Conservation (phyloP, 768 basidiomycete genomes). For the Suillus alpinus region DNA sequence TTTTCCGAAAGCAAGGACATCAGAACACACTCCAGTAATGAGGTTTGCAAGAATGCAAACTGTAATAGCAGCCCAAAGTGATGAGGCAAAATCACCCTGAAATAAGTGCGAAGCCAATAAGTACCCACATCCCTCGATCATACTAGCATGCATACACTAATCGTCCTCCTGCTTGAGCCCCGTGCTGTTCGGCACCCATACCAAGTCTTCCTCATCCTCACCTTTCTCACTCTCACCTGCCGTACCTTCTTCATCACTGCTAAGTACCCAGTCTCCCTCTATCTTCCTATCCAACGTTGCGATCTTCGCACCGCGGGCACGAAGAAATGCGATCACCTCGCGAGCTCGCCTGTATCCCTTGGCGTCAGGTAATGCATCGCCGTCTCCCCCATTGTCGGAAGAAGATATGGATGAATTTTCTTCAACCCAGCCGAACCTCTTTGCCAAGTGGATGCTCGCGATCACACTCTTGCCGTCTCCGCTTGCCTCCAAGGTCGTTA, state of each 20-base stretch:
- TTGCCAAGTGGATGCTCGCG: constrained; percentile 48
- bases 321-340: constrained; percentile 75
- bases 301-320: constrained; percentile 69
- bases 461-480: constrained; percentile 45
- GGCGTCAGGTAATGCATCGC: constrained; percentile 18
- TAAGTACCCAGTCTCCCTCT: constrained; percentile 71
- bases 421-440: constrained; percentile 37
- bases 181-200: constrained; percentile 28
- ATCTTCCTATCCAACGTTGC: constrained; percentile 42
- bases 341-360: constrained; percentile 61
- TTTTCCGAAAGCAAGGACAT: not conserved
- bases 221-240: constrained; percentile 21
- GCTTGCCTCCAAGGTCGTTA: constrained; percentile 58
- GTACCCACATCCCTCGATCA: not conserved
- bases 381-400: constrained; percentile 23
- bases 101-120: not conserved
- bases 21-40: not conserved
- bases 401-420: constrained; percentile 23
- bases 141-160: constrained; percentile 5
- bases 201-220: constrained; percentile 29
- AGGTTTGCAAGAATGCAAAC: not conserved
- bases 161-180: constrained; percentile 11
- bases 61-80: not conserved
- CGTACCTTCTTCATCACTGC: constrained; percentile 48
- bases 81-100: not conserved